Evolutionary conservation across 495 filamentous ascomycete genomes (phyloP), one percentile per base, ranked within the genome.

Genomic region (Aspergillus baeticus): DNA sequence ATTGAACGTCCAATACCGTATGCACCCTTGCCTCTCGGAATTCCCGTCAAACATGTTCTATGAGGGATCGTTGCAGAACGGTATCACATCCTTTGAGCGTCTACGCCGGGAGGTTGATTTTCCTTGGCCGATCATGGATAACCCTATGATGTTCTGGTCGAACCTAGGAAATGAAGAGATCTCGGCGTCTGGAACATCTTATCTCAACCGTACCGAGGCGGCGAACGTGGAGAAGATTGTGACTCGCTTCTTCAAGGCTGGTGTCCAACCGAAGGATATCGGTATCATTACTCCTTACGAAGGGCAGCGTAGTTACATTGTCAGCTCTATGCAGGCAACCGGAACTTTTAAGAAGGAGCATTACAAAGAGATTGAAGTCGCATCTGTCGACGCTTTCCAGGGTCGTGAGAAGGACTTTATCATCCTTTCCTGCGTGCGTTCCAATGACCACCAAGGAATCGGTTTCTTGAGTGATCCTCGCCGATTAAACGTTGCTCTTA

Each of bases 31-130:
- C 66, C 83, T 99, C 44, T 99, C 94, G 0, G 91, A 97, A 59
- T 99, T 98, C 66, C 94, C 94, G 6, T 97, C 93, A 52, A 98
- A 97, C 71, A 99, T 99, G 94, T 99, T 99, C 74, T 99, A 99
- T 71, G 95, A 98, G 63, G 94, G 94, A 13, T 94, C 91, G 45
- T 77, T 99, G 51, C 94, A 99, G 72, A 99, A 99, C 62, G 94
- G 94, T 67, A 90, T 99, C 42, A 96, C 95, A 1, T 89, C 87
- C 63, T 84, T 87, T 39, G 88, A 96, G 67, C 84, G 94, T 55
- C 81, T 97, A 51, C 88, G 92, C 48, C 88, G 87, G 51, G 93
- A 99, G 66, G 91, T 98, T 21, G 94, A 99, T 66, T 99, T 99
- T 72, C 94, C 94, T 3, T 99, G 94, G 94, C 94, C 94, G 11